These are phyloP conservation scores for Coemansia sp. DNA, from an alignment of 192 early-diverging fungal species.

Conservation along the genomic window DNA sequence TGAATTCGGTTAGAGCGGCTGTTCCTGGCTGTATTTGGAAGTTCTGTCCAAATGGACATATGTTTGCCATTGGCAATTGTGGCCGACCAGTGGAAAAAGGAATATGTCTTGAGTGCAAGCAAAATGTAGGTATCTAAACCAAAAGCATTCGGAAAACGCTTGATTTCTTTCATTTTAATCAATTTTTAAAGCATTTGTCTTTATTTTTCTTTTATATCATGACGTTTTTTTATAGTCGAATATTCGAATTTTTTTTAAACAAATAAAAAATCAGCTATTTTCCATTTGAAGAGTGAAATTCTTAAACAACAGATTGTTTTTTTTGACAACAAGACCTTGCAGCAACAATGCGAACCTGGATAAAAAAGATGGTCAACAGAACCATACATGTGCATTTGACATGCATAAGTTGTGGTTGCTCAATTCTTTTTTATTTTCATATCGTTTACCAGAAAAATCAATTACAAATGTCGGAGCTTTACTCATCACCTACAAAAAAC, in stretches of 20 bases:
- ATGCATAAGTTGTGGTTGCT: neutral
- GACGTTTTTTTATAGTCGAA: neutral
- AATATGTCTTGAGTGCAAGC: slow-evolving; percentile 38
- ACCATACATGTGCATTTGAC: too few relatives aligned
- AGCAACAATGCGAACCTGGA: too few relatives aligned
- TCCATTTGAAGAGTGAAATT: neutral
- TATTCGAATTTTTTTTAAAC: neutral
- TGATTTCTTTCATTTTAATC: too few relatives aligned
- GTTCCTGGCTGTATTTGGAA: slow-evolving; percentile 28
- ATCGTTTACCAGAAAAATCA: too few relatives aligned
- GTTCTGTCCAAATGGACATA: slow-evolving; percentile 20
- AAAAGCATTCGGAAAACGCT: too few relatives aligned
- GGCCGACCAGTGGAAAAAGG: slow-evolving; percentile 16
- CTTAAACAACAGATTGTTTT: too few relatives aligned
- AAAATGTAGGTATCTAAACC: neutral
- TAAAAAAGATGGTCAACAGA: too few relatives aligned
- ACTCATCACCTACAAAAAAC: too few relatives aligned
- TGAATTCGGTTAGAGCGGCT: slow-evolving; percentile 28
- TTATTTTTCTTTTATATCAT: neutral
- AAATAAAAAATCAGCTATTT: neutral
- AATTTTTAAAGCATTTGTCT: too few relatives aligned
- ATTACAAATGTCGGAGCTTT: too few relatives aligned
- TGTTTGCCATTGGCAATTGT: slow-evolving; percentile 46
- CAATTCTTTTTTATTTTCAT: neutral
- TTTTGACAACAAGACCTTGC: too few relatives aligned